Base-by-base conservation (phyloP, 2,329 filamentous ascomycete species). In the Nothophoma quercina region DNA sequence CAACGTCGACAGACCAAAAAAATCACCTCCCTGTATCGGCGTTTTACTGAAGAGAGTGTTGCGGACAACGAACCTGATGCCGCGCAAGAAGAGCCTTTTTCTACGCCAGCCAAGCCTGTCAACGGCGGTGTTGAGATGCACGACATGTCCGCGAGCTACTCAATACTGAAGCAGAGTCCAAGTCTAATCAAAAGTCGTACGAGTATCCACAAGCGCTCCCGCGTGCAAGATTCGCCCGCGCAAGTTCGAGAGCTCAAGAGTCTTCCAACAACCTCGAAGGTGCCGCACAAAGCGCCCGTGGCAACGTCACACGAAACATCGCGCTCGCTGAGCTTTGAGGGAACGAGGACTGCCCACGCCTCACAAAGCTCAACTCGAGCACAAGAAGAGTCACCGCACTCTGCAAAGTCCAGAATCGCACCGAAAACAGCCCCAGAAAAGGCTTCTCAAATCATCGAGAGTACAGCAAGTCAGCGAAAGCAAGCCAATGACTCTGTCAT, bases 11-110 rank as follows among this genome's bases (percentile, higher is more conserved):
- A 38, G n/a, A 28, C 36, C 1, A 49, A 44, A n/a, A 65, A 57
- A 26, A 12, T 50, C 4, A 68, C 59, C 8, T 44, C 56, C 1
- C 73, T 73, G 41, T 60, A 51, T 28, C 68, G 68, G 19, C 62
- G 65, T 10, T 40, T 72, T 3, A 69, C 63, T 4, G 65, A 55
- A 44, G 66, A 67, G 47, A 35, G 43, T 18, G 8, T 35, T 13
- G 9, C 12, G 10, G 29, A 51, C 6, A 21, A 15, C 21, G 26
- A 15, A 7, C 6, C 29, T 12, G 28, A 38, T 18, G 16, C 26
- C 2, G 35, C 9, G 10, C 19, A 39, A 25, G 34, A 22, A 7
- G 9, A 32, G 15, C 54, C 54, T 2, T 38, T 48, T 19, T 16
- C 33, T 0, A 21, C 36, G 9, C 45, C 45, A 18, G 32, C 22